These are phyloP conservation scores for Anastatica hierochuntica DNA, from an alignment of 345 rosid species.

Conservation along the genomic window DNA sequence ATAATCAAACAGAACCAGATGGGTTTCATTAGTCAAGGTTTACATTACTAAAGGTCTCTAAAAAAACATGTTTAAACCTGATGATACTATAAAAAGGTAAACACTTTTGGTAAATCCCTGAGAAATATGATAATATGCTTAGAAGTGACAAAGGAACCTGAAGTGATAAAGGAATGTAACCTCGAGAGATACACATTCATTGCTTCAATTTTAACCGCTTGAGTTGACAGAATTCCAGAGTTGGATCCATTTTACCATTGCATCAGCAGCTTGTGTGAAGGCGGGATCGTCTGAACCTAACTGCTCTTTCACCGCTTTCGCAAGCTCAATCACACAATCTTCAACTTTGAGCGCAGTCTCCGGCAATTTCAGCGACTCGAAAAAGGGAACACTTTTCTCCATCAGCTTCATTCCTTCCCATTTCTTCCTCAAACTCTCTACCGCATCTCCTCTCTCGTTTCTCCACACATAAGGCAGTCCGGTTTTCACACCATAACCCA, in stretches of 20 bases:
- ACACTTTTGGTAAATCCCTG: background rate
- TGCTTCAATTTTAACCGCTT: conserved; percentile 2
- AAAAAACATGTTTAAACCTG: conserved; percentile 21
- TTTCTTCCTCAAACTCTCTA: conserved; percentile 81
- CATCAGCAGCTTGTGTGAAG: conserved; percentile 59
- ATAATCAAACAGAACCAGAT: background rate
- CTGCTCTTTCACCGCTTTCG: conserved; percentile 51
- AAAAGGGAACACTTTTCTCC: conserved; percentile 86
- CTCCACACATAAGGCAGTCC: conserved; percentile 93
- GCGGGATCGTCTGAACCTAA: conserved; percentile 49
- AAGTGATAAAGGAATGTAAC: conserved; percentile 17
- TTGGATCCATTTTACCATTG: conserved; percentile 67
- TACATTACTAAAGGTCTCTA: conserved; percentile 18
- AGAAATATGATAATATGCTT: conserved; percentile 7
- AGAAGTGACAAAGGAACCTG: conserved; percentile 11
- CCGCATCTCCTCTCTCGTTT: conserved; percentile 67
- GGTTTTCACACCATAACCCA: conserved; percentile 72
- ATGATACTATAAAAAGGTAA: background rate
- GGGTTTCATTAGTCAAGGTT: conserved; percentile 9
- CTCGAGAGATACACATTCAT: conserved; percentile 12
- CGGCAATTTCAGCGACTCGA: conserved; percentile 55
- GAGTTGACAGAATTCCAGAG: conserved; percentile 61
- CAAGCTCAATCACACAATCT: conserved; percentile 65
- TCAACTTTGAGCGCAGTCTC: conserved; percentile 45
- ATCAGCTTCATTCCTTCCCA: conserved; percentile 95